Base-by-base conservation (phyloP, 441 rosid species). In the Erodium trifolium region DNA sequence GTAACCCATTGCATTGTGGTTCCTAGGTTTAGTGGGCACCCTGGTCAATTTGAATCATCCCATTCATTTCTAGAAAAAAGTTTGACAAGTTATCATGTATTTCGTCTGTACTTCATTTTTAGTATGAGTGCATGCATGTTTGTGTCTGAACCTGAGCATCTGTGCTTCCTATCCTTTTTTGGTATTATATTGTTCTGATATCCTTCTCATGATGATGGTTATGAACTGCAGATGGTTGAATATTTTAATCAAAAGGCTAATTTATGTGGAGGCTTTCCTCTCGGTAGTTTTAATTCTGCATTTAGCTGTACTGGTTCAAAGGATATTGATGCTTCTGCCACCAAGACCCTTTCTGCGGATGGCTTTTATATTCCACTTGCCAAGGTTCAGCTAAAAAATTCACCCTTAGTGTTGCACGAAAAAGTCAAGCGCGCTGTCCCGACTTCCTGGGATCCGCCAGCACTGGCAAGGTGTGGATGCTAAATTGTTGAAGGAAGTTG, bases 231-330 rank as follows among this genome's bases (percentile, higher is more conserved):
- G 91, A 88, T 88, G 94, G 89, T 86, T 17, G 79, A 73, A 71
- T 72, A 72, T 65, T 88, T 88, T 76, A 88, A 86, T 47, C 76
- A 84, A 72, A 79, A 73, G 67, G 78, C 88, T 37, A 85, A 86
- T 77, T 83, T 88, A 16, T 78, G 79, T 49, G 91, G 85, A 72
- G 71, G 68, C 57, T 79, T 84, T 73, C 94, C 94, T 9, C 91
- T 88, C 8, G 94, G 94, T 77, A 81, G 91, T 77, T 88, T 88
- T 70, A 88, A 88, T 81, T 80, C 94, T 0, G 84, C 84, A 87
- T 88, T 88, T 78, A 88, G 87, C 72, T 88, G 81, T 78, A 88
- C 91, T 2, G 91, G 91, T 39, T 83, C 89, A 69, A 75, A 89
- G 88, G 81, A 80, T 85, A 85, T 77, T 23, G 94, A 88, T 80